Evolutionary conservation across 768 basidiomycete species (phyloP), one percentile per base, ranked within the genome.

Genomic region (Amylocystis lapponica): DNA sequence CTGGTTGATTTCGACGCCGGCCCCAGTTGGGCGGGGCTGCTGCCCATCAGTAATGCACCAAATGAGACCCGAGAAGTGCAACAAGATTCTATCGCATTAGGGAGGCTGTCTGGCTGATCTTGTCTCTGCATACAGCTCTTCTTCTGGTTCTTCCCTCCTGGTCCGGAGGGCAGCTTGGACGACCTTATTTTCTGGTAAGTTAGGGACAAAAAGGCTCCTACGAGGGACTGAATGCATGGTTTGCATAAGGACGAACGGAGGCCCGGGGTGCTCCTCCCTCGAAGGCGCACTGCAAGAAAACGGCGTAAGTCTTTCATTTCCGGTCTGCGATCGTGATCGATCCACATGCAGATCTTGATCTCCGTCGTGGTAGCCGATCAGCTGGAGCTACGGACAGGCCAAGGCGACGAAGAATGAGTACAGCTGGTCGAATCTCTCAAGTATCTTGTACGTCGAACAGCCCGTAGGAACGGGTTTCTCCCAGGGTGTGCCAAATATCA

Each of bases 101-200:
- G n/a, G n/a, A n/a, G n/a, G n/a, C n/a, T n/a, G n/a, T n/a, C n/a
- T n/a, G n/a, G n/a, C n/a, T n/a, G n/a, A n/a, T n/a, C n/a, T n/a
- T n/a, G n/a, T 41, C n/a, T n/a, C n/a, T n/a, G n/a, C n/a, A n/a
- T n/a, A n/a, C 41, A 87, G 83, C 71, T 86, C 13, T 88, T 82
- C 67, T 88, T 88, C 65, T 87, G 86, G 85, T 82, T 86, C 63
- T 87, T 86, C 68, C 86, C 86, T 43, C 82, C 85, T 2, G 84
- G 83, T 4, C 81, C 82, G 0, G 65, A 78, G 51, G 86, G 84
- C n/a, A 83, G 78, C 50, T 55, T 74, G 5, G 82, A 88, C 52
- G 83, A 87, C 55, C 54, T 88, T 32, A 81, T 87, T 26, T 83
- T 86, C 61, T 87, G 85, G 85, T 82, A 51, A 37, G 43, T 32